Percentiles rank a stretch among this genome's conserved stretches.
Evolutionary conservation across 2,329 filamentous ascomycete genomes (phyloP).

Genomic region (Colletotrichum gloeosporioides): DNA sequence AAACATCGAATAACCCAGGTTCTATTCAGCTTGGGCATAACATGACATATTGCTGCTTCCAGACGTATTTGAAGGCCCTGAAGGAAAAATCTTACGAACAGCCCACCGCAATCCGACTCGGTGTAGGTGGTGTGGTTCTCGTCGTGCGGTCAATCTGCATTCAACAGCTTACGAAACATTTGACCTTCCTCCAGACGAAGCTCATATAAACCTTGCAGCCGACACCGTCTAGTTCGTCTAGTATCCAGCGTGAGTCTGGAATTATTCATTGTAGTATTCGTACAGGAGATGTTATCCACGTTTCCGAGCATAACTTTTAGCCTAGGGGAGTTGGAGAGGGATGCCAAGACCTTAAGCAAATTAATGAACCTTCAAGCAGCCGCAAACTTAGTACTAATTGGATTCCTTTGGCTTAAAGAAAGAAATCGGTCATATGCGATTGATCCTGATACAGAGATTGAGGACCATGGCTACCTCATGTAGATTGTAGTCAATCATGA

Average conservation of each 20-base stretch:
- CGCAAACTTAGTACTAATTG: neutral
- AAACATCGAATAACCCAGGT: neutral
- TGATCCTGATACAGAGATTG: neutral
- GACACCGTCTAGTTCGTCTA: neutral
- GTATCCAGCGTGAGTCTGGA: neutral
- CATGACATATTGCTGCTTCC: neutral
- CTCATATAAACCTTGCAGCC: neutral
- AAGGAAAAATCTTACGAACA: neutral
- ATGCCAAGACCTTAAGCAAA: accelerated
- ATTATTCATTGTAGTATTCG: neutral
- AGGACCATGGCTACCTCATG: neutral
- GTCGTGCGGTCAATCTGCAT: neutral
- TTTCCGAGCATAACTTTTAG: neutral
- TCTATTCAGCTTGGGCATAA: neutral
- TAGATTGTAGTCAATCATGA: neutral
- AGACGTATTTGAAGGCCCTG: neutral
- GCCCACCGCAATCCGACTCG: neutral
- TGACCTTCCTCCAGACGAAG: neutral
- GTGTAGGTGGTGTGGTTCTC: neutral
- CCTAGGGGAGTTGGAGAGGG: neutral
- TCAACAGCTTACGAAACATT: neutral
- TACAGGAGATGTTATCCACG: neutral
- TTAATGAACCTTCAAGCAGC: neutral
- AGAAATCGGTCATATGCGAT: neutral
- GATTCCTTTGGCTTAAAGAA: neutral